Evolutionary conservation across 306 rosid genomes (phyloP).

Genomic region (Coriaria nepalensis): DNA sequence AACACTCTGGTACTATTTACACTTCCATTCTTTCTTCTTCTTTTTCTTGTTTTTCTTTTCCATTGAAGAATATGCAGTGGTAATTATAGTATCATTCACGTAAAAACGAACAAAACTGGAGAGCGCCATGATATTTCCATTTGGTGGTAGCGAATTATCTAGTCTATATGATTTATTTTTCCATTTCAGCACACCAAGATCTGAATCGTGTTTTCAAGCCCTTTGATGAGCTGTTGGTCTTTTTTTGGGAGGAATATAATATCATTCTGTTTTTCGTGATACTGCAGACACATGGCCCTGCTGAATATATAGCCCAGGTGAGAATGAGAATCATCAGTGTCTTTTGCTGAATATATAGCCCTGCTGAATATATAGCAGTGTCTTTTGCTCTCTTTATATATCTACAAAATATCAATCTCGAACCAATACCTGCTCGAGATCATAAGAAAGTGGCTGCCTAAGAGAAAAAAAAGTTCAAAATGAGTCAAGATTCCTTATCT

Average conservation of each 20-base stretch:
- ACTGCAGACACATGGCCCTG: constrained; percentile 78
- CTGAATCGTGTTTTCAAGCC: constrained; percentile 3
- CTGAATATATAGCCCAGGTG: constrained; percentile 99
- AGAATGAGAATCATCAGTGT: constrained; percentile 16
- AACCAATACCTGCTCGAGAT: too few species aligned
- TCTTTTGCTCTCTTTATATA: neutral
- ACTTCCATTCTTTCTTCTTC: neutral
- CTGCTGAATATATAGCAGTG: constrained; percentile 76
- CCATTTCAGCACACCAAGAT: constrained; percentile 1
- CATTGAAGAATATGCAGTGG: neutral
- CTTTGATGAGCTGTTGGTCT: neutral
- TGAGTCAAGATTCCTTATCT: constrained; percentile 6
- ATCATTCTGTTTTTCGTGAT: neutral
- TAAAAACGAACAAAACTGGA: too few species aligned
- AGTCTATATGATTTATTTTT: neutral
- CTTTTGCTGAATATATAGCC: constrained; percentile 35
- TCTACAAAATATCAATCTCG: too few species aligned
- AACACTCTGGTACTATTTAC: constrained; percentile 49
- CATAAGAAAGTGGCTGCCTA: too few species aligned
- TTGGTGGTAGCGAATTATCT: too few species aligned
- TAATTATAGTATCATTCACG: too few species aligned
- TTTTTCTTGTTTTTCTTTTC: neutral
- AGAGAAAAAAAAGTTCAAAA: neutral
- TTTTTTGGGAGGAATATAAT: neutral
- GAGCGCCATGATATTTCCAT: too few species aligned